phyloP scores from a whole-genome alignment of 495 filamentous ascomycete genomes.

The Xeromyces bisporus region DNA sequence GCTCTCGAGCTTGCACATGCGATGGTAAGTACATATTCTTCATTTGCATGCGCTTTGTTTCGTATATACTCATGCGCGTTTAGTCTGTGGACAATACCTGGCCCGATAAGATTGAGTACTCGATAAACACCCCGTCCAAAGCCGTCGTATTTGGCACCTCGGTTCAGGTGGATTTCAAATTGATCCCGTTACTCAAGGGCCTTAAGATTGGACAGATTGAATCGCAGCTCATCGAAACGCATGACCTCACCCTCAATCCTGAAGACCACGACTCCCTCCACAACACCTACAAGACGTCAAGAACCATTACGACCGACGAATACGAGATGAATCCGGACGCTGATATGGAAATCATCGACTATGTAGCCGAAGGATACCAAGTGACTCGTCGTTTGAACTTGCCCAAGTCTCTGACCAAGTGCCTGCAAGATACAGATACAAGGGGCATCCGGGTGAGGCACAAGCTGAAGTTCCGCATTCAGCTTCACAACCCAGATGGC shows the following conservation, averaged over 20 bases:
- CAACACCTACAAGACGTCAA: slow-evolving; percentile 42
- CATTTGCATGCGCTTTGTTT: too few relatives aligned
- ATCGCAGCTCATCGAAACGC: slow-evolving; percentile 58
- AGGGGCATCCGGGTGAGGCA: slow-evolving; percentile 76
- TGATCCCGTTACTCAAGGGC: slow-evolving; percentile 76
- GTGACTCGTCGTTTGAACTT: slow-evolving; percentile 51
- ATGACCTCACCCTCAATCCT: slow-evolving; percentile 43
- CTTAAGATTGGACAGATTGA: slow-evolving; percentile 61
- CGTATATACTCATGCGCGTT: too few relatives aligned
- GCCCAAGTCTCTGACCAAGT: slow-evolving; percentile 58
- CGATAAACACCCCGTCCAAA: slow-evolving; percentile 73
- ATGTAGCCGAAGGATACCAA: slow-evolving; percentile 63
- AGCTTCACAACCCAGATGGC: slow-evolving; percentile 83
- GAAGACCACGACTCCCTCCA: slow-evolving; percentile 33
- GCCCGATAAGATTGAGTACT: slow-evolving; percentile 89
- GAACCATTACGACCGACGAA: slow-evolving; percentile 45
- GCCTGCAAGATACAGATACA: slow-evolving; percentile 72
- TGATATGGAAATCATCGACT: slow-evolving; percentile 50
- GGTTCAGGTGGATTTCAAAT: slow-evolving; percentile 60
- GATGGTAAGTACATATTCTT: slow-evolving; percentile 61
- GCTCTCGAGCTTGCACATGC: slow-evolving; percentile 71
- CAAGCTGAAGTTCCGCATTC: slow-evolving; percentile 70
- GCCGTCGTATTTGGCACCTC: slow-evolving; percentile 79
- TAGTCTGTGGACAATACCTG: slow-evolving; percentile 81
- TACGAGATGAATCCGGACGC: slow-evolving; percentile 39